These are phyloP conservation scores for Prunus dulcis DNA, from an alignment of 306 rosid species.

Conservation along the genomic window DNA sequence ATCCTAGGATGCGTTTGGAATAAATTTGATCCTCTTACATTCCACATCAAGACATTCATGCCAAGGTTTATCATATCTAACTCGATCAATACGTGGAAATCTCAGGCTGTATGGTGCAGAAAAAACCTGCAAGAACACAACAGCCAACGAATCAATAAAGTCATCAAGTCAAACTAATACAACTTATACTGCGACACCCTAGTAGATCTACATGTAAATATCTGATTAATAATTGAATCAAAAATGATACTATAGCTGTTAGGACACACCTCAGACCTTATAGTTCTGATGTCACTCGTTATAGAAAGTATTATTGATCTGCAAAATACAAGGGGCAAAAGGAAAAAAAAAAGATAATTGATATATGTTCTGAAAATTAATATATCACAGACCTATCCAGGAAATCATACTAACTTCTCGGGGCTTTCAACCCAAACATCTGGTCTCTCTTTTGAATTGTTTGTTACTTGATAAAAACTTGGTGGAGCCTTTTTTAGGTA, in stretches of 20 bases:
- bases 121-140: slow-evolving; percentile 58
- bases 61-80: slow-evolving; percentile 93
- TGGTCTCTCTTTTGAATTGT: slow-evolving; percentile 92
- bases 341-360: not conserved
- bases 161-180: not conserved
- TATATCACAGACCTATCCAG: not conserved
- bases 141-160: slow-evolving; percentile 6
- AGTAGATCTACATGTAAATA: not conserved
- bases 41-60: slow-evolving; percentile 94
- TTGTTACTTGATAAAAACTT: slow-evolving; percentile 83
- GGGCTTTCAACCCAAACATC: slow-evolving; percentile 99
- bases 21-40: slow-evolving; percentile 45
- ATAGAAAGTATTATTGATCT: slow-evolving; percentile 59
- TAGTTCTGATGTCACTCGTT: slow-evolving; percentile 94
- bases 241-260: slow-evolving; percentile 5
- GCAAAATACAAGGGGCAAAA: slow-evolving; percentile 20
- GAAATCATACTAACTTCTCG: slow-evolving; percentile 58
- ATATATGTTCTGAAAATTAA: slow-evolving; percentile 10
- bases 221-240: not conserved
- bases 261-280: slow-evolving; percentile 79
- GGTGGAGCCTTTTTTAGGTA: slow-evolving; percentile 78
- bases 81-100: slow-evolving; percentile 93
- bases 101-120: slow-evolving; percentile 89
- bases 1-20: slow-evolving; percentile 13
- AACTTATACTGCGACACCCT: not conserved